Conservation (phyloP, 192 early-diverging fungal genomes). For the Backusella australiensis region DNA sequence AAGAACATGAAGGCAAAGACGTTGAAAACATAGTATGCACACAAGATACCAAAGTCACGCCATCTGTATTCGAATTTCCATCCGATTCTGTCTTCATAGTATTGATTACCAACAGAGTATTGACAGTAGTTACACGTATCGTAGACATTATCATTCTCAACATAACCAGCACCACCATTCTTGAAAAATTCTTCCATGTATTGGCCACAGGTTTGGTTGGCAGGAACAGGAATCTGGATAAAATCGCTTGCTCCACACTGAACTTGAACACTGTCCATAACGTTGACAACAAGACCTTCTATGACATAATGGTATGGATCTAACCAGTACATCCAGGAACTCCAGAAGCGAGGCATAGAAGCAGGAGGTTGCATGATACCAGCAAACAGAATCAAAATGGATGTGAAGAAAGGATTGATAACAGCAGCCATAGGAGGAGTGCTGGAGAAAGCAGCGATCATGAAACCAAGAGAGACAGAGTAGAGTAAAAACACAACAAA, state of each 20-base stretch:
- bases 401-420: slow-evolving; percentile 60
- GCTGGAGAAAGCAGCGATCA: slow-evolving; percentile 56
- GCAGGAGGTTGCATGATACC: slow-evolving; percentile 59
- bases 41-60: slow-evolving; percentile 63
- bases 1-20: slow-evolving; percentile 32
- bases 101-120: slow-evolving; percentile 39
- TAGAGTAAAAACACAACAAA: slow-evolving; percentile 55
- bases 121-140: slow-evolving; percentile 52
- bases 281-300: slow-evolving; percentile 60
- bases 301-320: slow-evolving; percentile 60
- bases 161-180: slow-evolving; percentile 55
- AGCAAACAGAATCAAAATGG: slow-evolving; percentile 57
- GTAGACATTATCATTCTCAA: slow-evolving; percentile 49
- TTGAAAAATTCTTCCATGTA: slow-evolving; percentile 48
- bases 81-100: slow-evolving; percentile 30
- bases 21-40: slow-evolving; percentile 56
- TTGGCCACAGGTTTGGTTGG: slow-evolving; percentile 44
- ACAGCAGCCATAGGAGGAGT: slow-evolving; percentile 59
- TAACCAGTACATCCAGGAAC: slow-evolving; percentile 62
- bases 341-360: slow-evolving; percentile 62
- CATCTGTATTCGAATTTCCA: slow-evolving; percentile 58
- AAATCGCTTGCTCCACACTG: slow-evolving; percentile 44
- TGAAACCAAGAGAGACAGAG: slow-evolving; percentile 60
- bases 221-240: slow-evolving; percentile 41
- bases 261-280: slow-evolving; percentile 48